Conservation (phyloP, 345 rosid species). For the Dovyalis caffra region DNA sequence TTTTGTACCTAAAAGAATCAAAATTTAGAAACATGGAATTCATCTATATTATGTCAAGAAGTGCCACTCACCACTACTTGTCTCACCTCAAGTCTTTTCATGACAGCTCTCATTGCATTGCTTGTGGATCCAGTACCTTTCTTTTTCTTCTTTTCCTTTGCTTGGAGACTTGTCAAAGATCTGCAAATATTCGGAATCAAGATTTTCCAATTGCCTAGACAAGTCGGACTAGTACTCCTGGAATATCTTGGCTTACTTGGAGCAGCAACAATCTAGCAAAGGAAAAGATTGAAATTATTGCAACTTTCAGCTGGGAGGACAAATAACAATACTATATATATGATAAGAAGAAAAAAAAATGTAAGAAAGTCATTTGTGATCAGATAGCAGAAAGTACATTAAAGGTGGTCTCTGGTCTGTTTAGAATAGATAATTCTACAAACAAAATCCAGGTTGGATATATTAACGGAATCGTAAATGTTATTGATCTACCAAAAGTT, state of each 20-base stretch:
- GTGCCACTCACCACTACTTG: not conserved
- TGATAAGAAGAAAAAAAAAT: not conserved
- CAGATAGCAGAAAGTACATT: not conserved
- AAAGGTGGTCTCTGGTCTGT: not conserved
- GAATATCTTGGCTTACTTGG: constrained; percentile 17
- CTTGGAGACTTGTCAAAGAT: constrained; percentile 23
- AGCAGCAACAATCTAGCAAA: constrained; percentile 25
- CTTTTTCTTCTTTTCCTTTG: constrained; percentile 33
- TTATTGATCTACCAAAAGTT: no score
- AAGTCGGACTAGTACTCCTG: constrained; percentile 21
- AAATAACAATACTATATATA: not conserved
- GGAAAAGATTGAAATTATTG: not conserved
- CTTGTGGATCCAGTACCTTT: constrained; percentile 12
- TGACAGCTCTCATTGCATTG: constrained; percentile 23
- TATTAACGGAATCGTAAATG: not conserved
- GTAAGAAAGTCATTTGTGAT: no score
- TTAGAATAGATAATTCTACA: no score
- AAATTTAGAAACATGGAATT: not conserved
- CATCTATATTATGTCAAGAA: not conserved
- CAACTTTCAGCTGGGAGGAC: no score
- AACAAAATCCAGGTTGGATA: not conserved
- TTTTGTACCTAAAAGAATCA: constrained; percentile 31
- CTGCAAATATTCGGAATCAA: constrained; percentile 29
- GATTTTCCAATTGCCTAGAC: constrained; percentile 34
- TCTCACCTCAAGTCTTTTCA: constrained; percentile 37